Conservation (phyloP, 495 filamentous ascomycete species). For the Talaromyces ruber region DNA sequence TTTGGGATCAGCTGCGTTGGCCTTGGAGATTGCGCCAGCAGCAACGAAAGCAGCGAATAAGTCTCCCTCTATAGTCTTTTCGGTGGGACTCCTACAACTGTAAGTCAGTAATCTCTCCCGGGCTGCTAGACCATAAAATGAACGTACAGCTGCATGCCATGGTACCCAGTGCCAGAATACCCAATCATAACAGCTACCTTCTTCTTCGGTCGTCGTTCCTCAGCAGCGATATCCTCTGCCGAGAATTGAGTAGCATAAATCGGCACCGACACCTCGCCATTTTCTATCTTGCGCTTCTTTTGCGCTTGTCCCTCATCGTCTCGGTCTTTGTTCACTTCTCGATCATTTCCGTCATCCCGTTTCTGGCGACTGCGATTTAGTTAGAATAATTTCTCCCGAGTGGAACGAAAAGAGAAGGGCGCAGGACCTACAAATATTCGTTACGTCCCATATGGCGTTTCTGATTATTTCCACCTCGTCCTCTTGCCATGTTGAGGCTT, state of each 20-base stretch:
- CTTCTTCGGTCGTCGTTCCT: conserved; percentile 80
- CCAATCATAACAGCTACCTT: conserved; percentile 94
- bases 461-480: conserved; percentile 41
- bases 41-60: conserved; percentile 83
- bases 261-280: conserved; percentile 32
- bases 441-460: conserved; percentile 58
- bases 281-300: conserved; percentile 51
- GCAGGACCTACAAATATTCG: conserved; percentile 50
- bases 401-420: neutral
- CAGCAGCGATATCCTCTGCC: conserved; percentile 72
- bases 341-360: conserved; percentile 41
- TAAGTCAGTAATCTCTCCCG: conserved; percentile 18
- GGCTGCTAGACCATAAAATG: neutral
- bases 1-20: conserved; percentile 91
- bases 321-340: conserved; percentile 35
- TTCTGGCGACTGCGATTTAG: conserved; percentile 49
- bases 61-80: conserved; percentile 96
- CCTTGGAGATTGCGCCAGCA: conserved; percentile 89
- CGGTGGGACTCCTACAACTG: conserved; percentile 39
- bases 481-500: conserved; percentile 9
- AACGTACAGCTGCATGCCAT: conserved; percentile 79
- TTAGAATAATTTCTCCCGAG: conserved; percentile 27
- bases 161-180: conserved; percentile 95
- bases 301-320: conserved; percentile 44
- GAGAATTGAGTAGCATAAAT: conserved; percentile 52